Base-by-base conservation (phyloP, 2,329 filamentous ascomycete genomes). In the Paracorniculantispora psalliotae region DNA sequence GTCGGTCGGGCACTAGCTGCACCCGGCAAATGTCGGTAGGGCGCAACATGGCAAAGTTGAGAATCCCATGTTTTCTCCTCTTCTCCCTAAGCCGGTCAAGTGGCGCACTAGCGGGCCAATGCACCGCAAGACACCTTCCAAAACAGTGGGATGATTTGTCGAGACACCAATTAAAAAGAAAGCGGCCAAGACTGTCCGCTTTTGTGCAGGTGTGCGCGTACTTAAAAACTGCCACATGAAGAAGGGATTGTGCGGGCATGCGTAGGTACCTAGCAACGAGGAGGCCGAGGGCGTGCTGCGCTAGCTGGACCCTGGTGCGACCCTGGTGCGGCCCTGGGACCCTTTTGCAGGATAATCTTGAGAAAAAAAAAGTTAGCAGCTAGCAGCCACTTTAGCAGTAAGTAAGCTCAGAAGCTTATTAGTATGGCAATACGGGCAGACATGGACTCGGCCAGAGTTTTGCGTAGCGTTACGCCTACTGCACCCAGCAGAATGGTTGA, bases 41-140 rank as follows among this genome's bases (percentile, higher is more conserved):
- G 52, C 43, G n/a, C 28, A 47, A 35, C 41, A 55, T 55, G 52
- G 52, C 41, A 55, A 55, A 55, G 52, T 47, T 55, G 28, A 39
- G 28, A 55, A 55, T 55, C 52, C 52, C 52, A 55, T 55, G 41
- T 55, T 55, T 25, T 17, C 46, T 33, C n/a, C n/a, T 46, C 7
- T 25, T 15, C 9, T 44, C 9, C 9, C 17, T 23, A 5, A 9
- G 21, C 48, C 49, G n/a, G n/a, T n/a, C n/a, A n/a, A n/a, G 37
- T 54, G 25, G 39, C 51, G 26, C 30, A 19, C 17, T 23, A 26
- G 39, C n/a, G 23, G 23, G 51, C 51, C 51, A 54, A 54, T 43
- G 19, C n/a, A 7, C 17, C 7, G 13, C n/a, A 25, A 33, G 51
- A 54, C 51, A 44, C 37, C 50, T 28, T 19, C 21, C 21, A n/a